A percentile compares a stretch with the other conserved stretches of the same genome.
Conservation (phyloP, 2,329 filamentous ascomycete species). For the Rhynchosporium agropyri region DNA sequence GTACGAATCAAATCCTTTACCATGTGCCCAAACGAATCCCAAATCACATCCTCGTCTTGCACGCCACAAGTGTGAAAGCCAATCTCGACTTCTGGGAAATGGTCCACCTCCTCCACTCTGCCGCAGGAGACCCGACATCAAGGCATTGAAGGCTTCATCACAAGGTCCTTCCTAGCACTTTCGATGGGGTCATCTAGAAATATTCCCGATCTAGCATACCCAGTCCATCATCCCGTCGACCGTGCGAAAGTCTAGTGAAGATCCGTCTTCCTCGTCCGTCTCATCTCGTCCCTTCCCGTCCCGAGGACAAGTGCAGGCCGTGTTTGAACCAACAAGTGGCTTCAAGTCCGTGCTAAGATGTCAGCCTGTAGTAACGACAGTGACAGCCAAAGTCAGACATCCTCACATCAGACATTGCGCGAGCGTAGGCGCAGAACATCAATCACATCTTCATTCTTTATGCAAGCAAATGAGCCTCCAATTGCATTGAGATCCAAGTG, state of each 20-base stretch:
- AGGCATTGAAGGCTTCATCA: background rate
- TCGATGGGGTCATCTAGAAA: background rate
- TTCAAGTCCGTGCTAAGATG: conserved; percentile 6
- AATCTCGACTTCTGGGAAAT: background rate
- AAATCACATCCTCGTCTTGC: too few relatives aligned
- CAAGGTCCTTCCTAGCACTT: background rate
- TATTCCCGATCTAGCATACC: conserved; percentile 2
- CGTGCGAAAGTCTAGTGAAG: conserved; percentile 8
- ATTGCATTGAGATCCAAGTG: background rate
- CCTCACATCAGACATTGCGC: background rate
- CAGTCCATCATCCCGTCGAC: background rate
- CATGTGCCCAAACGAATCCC: too few relatives aligned
- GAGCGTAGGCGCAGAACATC: background rate
- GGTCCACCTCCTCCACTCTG: background rate
- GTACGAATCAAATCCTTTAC: too few relatives aligned
- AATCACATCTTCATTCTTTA: background rate
- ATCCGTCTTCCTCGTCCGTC: background rate
- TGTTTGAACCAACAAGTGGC: background rate
- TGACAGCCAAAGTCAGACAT: background rate
- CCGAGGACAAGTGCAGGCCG: conserved; percentile 7
- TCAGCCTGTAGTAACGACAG: background rate
- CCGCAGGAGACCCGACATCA: background rate
- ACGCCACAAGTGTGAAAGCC: too few relatives aligned
- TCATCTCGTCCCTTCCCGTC: conserved; percentile 24
- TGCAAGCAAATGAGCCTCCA: conserved; percentile 8